A percentile compares a stretch with the other conserved stretches of the same genome.
Conservation (phyloP, 768 basidiomycete species). For the Suillus brevipes region DNA sequence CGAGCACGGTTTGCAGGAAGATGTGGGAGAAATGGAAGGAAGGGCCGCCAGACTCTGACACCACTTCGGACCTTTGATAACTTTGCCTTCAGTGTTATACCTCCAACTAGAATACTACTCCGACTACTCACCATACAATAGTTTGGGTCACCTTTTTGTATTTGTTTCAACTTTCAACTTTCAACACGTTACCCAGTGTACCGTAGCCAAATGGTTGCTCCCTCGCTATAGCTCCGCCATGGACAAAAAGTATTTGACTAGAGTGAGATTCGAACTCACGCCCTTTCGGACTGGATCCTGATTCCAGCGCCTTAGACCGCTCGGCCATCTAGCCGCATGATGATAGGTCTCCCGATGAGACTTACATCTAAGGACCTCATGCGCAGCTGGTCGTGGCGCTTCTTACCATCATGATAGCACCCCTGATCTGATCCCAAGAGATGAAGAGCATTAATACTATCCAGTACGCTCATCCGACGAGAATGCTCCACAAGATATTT, state of each 20-base stretch:
- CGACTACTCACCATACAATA: not conserved
- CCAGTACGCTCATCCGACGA: not conserved
- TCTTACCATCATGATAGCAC: not conserved
- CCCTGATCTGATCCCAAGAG: not conserved
- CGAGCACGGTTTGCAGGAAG: conserved; percentile 38
- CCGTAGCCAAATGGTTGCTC: not conserved
- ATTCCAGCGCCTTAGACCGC: conserved; percentile 63
- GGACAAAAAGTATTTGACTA: conserved; percentile 1
- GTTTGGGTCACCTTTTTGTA: not conserved
- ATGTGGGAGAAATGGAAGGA: conserved; percentile 41
- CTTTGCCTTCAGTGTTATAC: conserved; percentile 3
- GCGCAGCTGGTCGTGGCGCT: too few relatives aligned
- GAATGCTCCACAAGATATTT: not conserved
- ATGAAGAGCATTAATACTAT: not conserved
- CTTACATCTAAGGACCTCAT: not conserved
- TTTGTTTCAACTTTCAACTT: not conserved
- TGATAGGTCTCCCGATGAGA: not conserved
- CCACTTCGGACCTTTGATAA: conserved; percentile 5
- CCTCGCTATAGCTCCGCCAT: too few relatives aligned
- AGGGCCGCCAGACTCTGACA: conserved; percentile 21
- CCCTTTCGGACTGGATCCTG: conserved; percentile 41
- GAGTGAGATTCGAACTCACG: conserved; percentile 14
- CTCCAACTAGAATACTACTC: conserved; percentile 5
- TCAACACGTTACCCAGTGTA: not conserved
- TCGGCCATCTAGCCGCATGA: conserved; percentile 47